Conservation (phyloP, 345 rosid species). For the Nephelium lappaceum region DNA sequence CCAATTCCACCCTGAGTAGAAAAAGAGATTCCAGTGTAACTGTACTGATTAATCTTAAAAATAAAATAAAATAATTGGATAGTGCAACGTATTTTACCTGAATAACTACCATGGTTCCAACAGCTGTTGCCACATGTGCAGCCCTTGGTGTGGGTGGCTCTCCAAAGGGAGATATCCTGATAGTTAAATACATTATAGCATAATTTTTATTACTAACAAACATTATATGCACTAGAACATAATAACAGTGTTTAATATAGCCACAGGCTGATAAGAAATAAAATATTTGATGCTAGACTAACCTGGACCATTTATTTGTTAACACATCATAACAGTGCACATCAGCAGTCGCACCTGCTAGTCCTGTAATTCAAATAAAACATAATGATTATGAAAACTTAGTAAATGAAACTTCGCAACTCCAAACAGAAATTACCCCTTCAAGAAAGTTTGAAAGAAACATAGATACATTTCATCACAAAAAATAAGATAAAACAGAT, state of each 20-base stretch:
- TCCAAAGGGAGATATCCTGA: conserved; percentile 85
- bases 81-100: conserved; percentile 56
- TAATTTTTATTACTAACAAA: background rate
- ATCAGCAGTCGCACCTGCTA: conserved; percentile 99
- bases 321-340: conserved; percentile 95
- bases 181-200: conserved; percentile 19
- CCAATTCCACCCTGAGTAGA: conserved; percentile 92
- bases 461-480: background rate
- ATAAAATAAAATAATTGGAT: conserved; percentile 7
- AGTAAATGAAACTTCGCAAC: background rate
- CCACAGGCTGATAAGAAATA: conserved; percentile 3
- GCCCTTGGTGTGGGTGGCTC: conserved; percentile 99
- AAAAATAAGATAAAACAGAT: background rate
- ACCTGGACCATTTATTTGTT: conserved; percentile 97
- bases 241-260: background rate
- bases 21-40: conserved; percentile 19
- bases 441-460: conserved; percentile 10
- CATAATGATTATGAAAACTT: conserved; percentile 3
- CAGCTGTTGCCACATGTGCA: conserved; percentile 99
- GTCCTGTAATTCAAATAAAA: conserved; percentile 59
- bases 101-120: conserved; percentile 99
- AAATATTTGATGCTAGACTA: conserved; percentile 28
- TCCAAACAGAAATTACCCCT: background rate
- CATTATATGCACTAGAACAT: background rate
- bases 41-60: background rate